phyloP scores from a whole-genome alignment of 345 rosid genomes.

The Rubroshorea leprosula region DNA sequence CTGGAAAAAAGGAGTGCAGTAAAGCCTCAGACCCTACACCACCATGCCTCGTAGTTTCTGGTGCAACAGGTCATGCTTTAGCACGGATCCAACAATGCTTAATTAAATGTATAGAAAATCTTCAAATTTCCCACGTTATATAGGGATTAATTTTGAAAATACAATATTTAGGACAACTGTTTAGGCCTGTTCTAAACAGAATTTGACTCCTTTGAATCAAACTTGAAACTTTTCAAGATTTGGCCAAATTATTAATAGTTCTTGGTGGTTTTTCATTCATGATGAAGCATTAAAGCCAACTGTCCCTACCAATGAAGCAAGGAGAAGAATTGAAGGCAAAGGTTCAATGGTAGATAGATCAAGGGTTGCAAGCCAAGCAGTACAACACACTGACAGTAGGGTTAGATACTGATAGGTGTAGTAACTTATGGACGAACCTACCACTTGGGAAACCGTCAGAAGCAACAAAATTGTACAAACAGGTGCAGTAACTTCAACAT shows the following conservation, averaged over 20 bases:
- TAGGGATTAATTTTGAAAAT: too few species aligned
- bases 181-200: too few species aligned
- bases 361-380: too few species aligned
- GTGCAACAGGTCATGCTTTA: not conserved
- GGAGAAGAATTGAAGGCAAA: not conserved
- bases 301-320: not conserved
- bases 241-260: too few species aligned
- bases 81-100: not conserved
- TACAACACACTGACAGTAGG: not conserved
- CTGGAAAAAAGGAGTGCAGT: not conserved
- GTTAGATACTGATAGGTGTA: not conserved
- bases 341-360: not conserved
- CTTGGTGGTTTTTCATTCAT: too few species aligned
- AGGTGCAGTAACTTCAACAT: not conserved
- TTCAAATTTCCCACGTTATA: not conserved
- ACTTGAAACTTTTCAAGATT: not conserved
- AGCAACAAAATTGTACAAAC: constrained; percentile 4
- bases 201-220: too few species aligned
- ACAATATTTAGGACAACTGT: too few species aligned
- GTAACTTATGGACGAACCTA: not conserved
- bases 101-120: too few species aligned
- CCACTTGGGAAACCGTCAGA: constrained; percentile 5
- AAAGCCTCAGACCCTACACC: not conserved
- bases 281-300: not conserved
- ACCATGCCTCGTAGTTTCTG: not conserved